Conservation (phyloP, 1,139 yeast species). For the Sugiyamaella japonica region DNA sequence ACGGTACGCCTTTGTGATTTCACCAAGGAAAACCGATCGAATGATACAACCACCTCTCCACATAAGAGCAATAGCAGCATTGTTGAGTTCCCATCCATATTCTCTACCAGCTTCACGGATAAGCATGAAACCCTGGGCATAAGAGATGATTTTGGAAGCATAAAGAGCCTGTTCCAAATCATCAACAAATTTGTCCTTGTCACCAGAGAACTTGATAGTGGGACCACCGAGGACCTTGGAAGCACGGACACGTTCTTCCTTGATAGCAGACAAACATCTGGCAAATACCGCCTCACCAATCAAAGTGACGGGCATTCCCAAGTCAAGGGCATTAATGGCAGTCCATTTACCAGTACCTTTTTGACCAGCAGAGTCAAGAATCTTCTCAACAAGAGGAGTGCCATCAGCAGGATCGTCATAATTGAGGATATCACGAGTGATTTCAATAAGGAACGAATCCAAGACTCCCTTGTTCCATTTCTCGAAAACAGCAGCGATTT, state of each 20-base stretch:
- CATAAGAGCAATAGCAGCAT: conserved; percentile 98
- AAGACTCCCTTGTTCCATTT: conserved; percentile 97
- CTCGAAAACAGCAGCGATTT: conserved; percentile 89
- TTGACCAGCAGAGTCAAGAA: conserved; percentile 96
- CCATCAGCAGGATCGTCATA: conserved; percentile 77
- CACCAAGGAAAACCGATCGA: conserved; percentile 97
- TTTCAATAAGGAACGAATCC: conserved; percentile 95
- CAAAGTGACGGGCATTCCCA: conserved; percentile 97
- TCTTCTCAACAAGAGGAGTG: conserved; percentile 92
- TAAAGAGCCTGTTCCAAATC: conserved; percentile 97
- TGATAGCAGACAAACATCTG: conserved; percentile 92
- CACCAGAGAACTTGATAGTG: conserved; percentile 56
- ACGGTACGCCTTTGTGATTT: conserved; percentile 95
- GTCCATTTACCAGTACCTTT: conserved; percentile 99
- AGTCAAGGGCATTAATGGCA: conserved; percentile 94
- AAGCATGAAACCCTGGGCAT: conserved; percentile 99
- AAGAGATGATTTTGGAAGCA: conserved; percentile 97
- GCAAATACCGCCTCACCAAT: conserved; percentile 99
- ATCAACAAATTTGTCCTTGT: conserved; percentile 82
- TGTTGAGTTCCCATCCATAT: conserved; percentile 95
- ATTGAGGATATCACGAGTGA: conserved; percentile 91
- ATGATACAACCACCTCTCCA: conserved; percentile 99
- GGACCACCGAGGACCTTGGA: conserved; percentile 81
- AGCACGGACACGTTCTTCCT: conserved; percentile 87
- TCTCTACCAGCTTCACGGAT: conserved; percentile 98